A percentile compares a stretch with the other conserved stretches of the same genome.
phyloP scores from a whole-genome alignment of 805 yeast species.

The Lipomyces chichibuensis region DNA sequence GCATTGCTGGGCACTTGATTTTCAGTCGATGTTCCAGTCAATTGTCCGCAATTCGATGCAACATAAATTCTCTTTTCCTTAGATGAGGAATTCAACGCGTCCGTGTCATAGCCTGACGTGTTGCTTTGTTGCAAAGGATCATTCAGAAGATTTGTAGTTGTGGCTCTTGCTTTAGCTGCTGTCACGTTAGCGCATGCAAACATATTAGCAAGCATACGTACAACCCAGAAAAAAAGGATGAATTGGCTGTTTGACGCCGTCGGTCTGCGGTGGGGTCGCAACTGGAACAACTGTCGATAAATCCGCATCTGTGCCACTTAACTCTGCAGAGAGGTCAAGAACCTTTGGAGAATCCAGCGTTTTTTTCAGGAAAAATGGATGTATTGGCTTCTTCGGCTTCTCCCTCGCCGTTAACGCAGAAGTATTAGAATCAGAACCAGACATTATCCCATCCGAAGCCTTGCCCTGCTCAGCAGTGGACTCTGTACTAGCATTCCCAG shows the following conservation, averaged over 20 bases:
- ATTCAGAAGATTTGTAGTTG: neutral
- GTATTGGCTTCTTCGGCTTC: slow-evolving; percentile 6
- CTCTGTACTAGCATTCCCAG: neutral
- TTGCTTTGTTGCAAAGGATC: neutral
- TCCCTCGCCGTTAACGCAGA: neutral
- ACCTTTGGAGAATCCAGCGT: neutral
- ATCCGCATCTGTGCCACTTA: neutral
- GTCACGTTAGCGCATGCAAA: neutral
- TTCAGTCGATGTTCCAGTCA: neutral
- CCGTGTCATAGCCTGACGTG: slow-evolving; percentile 6
- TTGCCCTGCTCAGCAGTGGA: neutral
- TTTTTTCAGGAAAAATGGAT: slow-evolving; percentile 23
- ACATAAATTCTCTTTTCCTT: neutral
- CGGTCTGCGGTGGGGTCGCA: neutral
- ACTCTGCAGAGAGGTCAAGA: neutral
- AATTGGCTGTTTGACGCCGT: neutral
- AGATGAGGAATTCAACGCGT: neutral
- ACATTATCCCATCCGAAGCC: neutral
- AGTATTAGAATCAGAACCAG: neutral
- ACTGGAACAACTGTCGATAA: neutral
- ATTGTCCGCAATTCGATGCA: neutral
- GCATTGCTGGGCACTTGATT: neutral
- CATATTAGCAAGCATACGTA: neutral
- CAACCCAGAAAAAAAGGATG: slow-evolving; percentile 3
- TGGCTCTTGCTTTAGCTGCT: neutral